These are phyloP conservation scores for Danielia reshetovae DNA, from an alignment of 805 yeast genomes.

Conservation along the genomic window DNA sequence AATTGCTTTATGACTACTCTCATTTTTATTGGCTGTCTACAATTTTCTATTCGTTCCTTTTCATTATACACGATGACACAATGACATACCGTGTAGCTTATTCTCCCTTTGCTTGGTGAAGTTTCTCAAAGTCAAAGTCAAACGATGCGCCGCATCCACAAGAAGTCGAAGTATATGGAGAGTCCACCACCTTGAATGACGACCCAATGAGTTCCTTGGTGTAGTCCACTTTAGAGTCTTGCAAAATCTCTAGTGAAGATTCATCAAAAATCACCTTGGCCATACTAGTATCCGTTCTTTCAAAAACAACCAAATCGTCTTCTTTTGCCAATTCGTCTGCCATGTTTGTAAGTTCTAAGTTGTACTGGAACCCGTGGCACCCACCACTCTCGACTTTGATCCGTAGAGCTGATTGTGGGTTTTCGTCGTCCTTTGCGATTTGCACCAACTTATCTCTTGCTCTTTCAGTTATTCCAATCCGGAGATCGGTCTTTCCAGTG, in stretches of 20 bases:
- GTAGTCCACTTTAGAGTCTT: conserved; percentile 84
- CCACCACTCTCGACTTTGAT: conserved; percentile 93
- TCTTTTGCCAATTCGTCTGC: conserved; percentile 29
- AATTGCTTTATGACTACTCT: no score
- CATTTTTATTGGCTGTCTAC: no score
- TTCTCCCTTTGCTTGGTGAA: conserved; percentile 19
- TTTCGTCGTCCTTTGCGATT: conserved; percentile 50
- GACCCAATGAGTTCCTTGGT: conserved; percentile 92
- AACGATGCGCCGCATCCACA: conserved; percentile 47
- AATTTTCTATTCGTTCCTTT: neutral
- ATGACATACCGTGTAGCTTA: no score
- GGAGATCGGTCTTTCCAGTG: conserved; percentile 33
- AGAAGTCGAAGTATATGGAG: conserved; percentile 70
- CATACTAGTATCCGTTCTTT: conserved; percentile 44
- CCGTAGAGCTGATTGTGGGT: conserved; percentile 60
- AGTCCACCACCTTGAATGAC: conserved; percentile 84
- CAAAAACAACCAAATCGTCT: conserved; percentile 50
- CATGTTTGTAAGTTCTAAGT: conserved; percentile 56
- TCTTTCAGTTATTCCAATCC: conserved; percentile 43
- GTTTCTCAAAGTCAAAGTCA: conserved; percentile 46
- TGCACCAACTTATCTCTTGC: conserved; percentile 51
- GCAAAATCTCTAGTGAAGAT: conserved; percentile 70
- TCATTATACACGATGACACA: neutral
- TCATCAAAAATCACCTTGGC: conserved; percentile 78
- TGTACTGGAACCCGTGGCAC: conserved; percentile 95